phyloP scores from a whole-genome alignment of 768 basidiomycete species.

The Boletus subparvulus region DNA sequence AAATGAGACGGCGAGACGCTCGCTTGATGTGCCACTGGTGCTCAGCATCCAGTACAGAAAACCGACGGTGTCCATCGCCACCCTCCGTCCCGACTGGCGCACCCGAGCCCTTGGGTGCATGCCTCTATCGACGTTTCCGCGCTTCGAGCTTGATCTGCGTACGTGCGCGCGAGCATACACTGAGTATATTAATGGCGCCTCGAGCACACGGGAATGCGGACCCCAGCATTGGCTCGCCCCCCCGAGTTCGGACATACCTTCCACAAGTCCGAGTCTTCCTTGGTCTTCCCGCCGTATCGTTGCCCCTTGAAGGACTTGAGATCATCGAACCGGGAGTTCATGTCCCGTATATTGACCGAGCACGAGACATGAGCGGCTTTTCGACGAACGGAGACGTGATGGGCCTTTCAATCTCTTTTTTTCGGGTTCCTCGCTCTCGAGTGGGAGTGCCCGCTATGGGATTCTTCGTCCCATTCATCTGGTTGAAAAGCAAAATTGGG shows the following conservation, averaged over 20 bases:
- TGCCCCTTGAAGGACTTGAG: background rate
- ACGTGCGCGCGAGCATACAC: background rate
- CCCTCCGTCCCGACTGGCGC: background rate
- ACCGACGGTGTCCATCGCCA: background rate
- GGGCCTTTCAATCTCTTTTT: no score
- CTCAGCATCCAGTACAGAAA: no score
- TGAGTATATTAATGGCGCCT: no score
- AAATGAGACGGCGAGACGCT: no score
- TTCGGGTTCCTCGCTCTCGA: no score
- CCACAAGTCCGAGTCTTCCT: constrained; percentile 9
- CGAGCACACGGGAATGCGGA: background rate
- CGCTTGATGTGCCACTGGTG: no score
- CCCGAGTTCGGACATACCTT: background rate
- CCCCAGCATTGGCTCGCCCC: background rate
- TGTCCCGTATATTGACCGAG: background rate
- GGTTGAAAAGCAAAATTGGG: background rate
- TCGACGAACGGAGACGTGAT: background rate
- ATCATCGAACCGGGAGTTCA: background rate
- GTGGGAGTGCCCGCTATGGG: background rate
- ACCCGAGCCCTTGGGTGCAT: background rate
- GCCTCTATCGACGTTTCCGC: background rate
- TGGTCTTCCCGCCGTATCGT: background rate
- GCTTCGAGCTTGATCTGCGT: background rate
- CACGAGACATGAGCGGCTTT: background rate
- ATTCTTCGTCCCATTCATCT: background rate